Evolutionary conservation across 2,329 filamentous ascomycete species (phyloP).

Genomic region (Talaromyces sp.): DNA sequence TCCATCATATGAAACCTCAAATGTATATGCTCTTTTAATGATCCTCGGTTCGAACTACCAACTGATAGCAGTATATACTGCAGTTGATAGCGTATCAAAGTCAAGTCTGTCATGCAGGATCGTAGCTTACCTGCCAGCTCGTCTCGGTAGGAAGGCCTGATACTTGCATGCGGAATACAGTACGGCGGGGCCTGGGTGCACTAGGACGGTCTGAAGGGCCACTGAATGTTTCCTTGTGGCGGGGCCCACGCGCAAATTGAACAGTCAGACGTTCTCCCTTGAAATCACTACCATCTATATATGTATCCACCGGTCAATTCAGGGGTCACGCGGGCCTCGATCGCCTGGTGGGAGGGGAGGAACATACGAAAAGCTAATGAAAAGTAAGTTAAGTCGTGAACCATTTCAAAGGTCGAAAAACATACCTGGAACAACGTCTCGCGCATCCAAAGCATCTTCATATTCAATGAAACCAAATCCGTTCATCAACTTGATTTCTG

Average conservation of each 20-base stretch:
- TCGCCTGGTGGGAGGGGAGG: background rate
- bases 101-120: background rate
- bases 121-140: conserved; percentile 97
- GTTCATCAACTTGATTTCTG: conserved; percentile 99
- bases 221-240: conserved; percentile 63
- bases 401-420: conserved; percentile 20
- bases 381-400: conserved; percentile 21
- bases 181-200: conserved; percentile 81
- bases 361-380: conserved; percentile 54
- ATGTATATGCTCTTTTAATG: background rate
- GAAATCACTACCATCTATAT: conserved; percentile 88
- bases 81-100: background rate
- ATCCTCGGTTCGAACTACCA: background rate
- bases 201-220: conserved; percentile 59
- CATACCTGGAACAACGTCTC: conserved; percentile 96
- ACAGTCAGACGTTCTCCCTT: conserved; percentile 97
- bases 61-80: background rate
- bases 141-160: conserved; percentile 90
- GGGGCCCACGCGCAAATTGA: conserved; percentile 91
- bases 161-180: conserved; percentile 94
- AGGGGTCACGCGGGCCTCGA: background rate
- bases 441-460: conserved; percentile 95
- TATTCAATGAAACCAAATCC: conserved; percentile 99
- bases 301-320: conserved; percentile 6
- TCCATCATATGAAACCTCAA: background rate